These are phyloP conservation scores for Manihot esculenta DNA, from an alignment of 441 rosid species.

Conservation along the genomic window DNA sequence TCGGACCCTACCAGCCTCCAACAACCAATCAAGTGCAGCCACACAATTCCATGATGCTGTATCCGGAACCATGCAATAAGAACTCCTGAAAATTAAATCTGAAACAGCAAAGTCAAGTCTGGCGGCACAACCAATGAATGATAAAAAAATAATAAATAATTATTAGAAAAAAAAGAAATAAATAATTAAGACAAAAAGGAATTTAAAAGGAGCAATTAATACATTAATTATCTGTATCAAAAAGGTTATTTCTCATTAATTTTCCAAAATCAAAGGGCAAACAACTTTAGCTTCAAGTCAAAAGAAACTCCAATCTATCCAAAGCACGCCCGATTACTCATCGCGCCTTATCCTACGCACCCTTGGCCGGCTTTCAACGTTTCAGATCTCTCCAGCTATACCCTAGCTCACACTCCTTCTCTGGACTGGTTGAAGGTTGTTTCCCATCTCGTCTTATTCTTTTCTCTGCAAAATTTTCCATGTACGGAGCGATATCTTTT, in stretches of 20 bases:
- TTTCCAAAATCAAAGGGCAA: background rate
- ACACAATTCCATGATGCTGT: background rate
- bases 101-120: constrained; percentile 28
- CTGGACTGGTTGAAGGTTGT: background rate
- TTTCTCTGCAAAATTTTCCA: constrained; percentile 13
- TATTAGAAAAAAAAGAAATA: background rate
- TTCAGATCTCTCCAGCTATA: constrained; percentile 8
- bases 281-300: constrained; percentile 9
- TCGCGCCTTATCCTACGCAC: constrained; percentile 38
- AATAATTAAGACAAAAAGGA: background rate
- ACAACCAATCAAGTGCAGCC: background rate
- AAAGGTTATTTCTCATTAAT: no score
- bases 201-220: background rate
- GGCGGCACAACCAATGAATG: constrained; percentile 13
- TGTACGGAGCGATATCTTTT: constrained; percentile 25
- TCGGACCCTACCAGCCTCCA: background rate
- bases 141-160: no score
- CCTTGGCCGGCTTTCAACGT: constrained; percentile 28
- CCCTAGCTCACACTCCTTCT: background rate
- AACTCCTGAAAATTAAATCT: constrained; percentile 6
- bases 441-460: background rate
- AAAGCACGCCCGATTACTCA: background rate
- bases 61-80: background rate
- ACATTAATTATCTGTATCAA: background rate
- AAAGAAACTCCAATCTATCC: constrained; percentile 13